Evolutionary conservation across 768 basidiomycete genomes (phyloP), one percentile per base, ranked within the genome.

Genomic region (Phylloporus sp.): DNA sequence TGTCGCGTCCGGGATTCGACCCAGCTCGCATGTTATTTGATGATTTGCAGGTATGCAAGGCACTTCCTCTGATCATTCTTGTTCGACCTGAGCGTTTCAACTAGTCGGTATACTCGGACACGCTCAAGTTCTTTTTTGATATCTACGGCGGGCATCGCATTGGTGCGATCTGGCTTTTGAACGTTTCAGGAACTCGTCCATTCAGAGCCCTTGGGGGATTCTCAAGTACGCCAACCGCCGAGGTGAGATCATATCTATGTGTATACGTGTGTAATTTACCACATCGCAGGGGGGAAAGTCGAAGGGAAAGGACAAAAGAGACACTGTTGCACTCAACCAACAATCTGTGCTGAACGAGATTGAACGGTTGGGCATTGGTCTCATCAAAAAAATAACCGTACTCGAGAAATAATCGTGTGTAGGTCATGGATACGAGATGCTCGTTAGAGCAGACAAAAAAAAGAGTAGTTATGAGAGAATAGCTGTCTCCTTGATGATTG

Each of bases 141-240:
- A 73, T 80, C 0, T 77, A 83, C 29, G 97, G 97, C 12, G 92
- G 94, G 0, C 74, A 80, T 50, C 73, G 74, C 29, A 86, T 94
- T 46, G 94, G 91, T 6, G 84, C 78, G 1, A 84, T 97, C 2
- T 98, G 93, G 91, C 89, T 95, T 60, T 86, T 91, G 6, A 75
- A 74, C 13, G 70, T 91, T 29, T 79, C 77, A 50, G 71, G 77
- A 23, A 69, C 81, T 1, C 73, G 85, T 41, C 76, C 83, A 5
- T 92, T 95, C 75, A 82, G 88, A 54, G 90, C 92, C 7, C 73
- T 94, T 40, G 83, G 88, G 23, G 88, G 87, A 10, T 95, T 87
- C 69, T 91, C 89, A 1, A 82, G 83, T 49, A 69, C 68, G 16
- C 92, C 92, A 5, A 56, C 62, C 11, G 26, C 39, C 5, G 72